These are phyloP conservation scores for Collybiopsis luxurians DNA, from an alignment of 768 basidiomycete genomes.

Conservation along the genomic window DNA sequence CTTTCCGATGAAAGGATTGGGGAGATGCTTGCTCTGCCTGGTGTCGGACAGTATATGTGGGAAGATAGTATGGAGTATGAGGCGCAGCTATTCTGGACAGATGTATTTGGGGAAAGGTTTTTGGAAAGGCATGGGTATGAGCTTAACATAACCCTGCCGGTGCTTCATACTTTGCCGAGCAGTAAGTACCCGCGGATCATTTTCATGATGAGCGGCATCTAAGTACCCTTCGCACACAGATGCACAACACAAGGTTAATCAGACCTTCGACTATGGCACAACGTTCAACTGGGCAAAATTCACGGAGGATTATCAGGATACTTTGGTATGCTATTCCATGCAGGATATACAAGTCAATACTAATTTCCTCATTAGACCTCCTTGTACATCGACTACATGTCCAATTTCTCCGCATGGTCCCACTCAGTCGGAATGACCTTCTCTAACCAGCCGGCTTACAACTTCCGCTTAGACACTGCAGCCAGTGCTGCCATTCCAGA, in stretches of 20 bases:
- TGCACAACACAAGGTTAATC: not conserved
- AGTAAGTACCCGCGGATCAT: too few species aligned
- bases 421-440: conserved; percentile 11
- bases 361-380: conserved; percentile 8
- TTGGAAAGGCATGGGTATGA: conserved; percentile 16
- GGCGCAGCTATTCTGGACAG: conserved; percentile 15
- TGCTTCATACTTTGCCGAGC: conserved; percentile 9
- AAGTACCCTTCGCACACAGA: too few species aligned
- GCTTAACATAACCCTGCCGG: conserved; percentile 14
- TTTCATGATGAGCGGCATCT: too few species aligned
- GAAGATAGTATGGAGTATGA: conserved; percentile 16
- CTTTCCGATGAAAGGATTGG: conserved; percentile 11
- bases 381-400: conserved; percentile 14
- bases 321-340: conserved; percentile 6
- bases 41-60: conserved; percentile 16
- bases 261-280: conserved; percentile 15
- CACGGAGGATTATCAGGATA: conserved; percentile 15
- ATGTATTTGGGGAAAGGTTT: conserved; percentile 12
- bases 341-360: not conserved
- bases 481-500: conserved; percentile 14
- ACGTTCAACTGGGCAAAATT: conserved; percentile 11
- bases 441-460: conserved; percentile 16
- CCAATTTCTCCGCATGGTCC: conserved; percentile 9
- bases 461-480: conserved; percentile 15
- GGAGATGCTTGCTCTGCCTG: conserved; percentile 10